Evolutionary conservation across 176 grass and related monocot genomes (phyloP), one percentile per base, ranked within the genome.

Genomic region (Paspalum vaginatum): DNA sequence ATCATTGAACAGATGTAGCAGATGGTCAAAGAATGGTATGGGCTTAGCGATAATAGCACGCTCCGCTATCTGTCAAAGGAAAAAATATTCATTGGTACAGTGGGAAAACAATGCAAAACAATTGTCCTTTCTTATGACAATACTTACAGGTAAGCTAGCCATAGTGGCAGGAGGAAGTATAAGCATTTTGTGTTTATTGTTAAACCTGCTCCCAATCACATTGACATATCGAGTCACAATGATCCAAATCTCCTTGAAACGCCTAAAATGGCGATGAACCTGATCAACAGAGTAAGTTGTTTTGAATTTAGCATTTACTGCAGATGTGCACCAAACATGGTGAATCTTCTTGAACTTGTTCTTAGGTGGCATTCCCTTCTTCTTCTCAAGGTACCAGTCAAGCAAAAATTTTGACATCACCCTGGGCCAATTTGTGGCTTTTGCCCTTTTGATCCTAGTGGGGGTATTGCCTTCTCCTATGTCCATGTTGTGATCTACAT

Each of bases 331-430:
- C 67, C 65, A 81, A 64, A 70, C 20, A 58, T 85, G 82, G 63
- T 89, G 77, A 17, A 62, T 75, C 82, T 89, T 85, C 77, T 89
- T 89, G 70, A 89, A 85, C 48, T 85, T 85, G 70, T 76, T 70
- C 63, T 89, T 89, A 54, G 87, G 81, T 43, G 62, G 87, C 87
- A 89, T 80, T 50, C 41, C 76, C 56, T 76, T 85, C 25, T 88
- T 88, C 77, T 76, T 89, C 47, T 84, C 76, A 69, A 89, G 87
- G 70, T 89, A 89, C 87, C 82, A 89, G 56, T 81, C 77, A 85
- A 85, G 87, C 41, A 89, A 26, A 89, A 85, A 89, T 56, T 85
- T 88, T 26, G 87, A 89, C 77, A 89, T 89, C 20, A 85, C 63
- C 53, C 56, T 76, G 17, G 87, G 87, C 87, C 82, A 89, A 75